Base-by-base conservation (phyloP, 192 early-diverging fungal genomes). In the Linnemannia exigua region DNA sequence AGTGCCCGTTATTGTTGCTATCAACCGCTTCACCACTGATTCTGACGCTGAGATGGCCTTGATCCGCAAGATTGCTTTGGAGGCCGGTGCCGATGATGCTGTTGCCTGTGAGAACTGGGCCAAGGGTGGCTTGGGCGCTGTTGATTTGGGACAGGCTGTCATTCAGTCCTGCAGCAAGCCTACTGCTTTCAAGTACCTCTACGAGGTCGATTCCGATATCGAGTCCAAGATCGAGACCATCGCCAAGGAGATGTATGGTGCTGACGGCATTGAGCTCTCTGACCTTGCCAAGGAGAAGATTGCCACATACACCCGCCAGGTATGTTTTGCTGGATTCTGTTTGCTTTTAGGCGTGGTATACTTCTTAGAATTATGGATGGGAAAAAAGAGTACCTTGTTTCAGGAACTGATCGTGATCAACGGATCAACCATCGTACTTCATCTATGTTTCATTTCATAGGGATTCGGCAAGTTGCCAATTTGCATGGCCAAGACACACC, bases 401-500 rank as follows among this genome's bases (percentile, higher is more conserved):
- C 47, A 25, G 5, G 1, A 9, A 22, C n/a, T 31, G 28, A 19
- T 51, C 28, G 15, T 4, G 8, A 14, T 61, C 35, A 22, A 6
- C 28, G 9, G 66, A 28, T 67, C 12, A 67, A 33, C 9, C 28
- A 0, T 12, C 12, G 25, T 16, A 19, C 67, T 68, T n/a, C n/a
- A 44, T 25, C 11, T 44, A 48, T 31, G 17, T 37, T 44, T 71
- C 41, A 14, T 41, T 22, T 46, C 22, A 41, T 75, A 93, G 89
- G 98, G 98, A 46, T 99, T 98, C 89, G 93, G 81, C 68, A 89
- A 94, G n/a, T 89, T 99, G 81, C 98, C 98, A 3, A 96, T 99
- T 36, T 99, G 98, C 89, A 99, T 99, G 98, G 98, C 98, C 46
- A 99, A 99, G 92, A 99, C 98, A 4, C 98, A 99, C 88, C 92